phyloP scores from a whole-genome alignment of 2,329 filamentous ascomycete species.

The Aureobasidium zeae region DNA sequence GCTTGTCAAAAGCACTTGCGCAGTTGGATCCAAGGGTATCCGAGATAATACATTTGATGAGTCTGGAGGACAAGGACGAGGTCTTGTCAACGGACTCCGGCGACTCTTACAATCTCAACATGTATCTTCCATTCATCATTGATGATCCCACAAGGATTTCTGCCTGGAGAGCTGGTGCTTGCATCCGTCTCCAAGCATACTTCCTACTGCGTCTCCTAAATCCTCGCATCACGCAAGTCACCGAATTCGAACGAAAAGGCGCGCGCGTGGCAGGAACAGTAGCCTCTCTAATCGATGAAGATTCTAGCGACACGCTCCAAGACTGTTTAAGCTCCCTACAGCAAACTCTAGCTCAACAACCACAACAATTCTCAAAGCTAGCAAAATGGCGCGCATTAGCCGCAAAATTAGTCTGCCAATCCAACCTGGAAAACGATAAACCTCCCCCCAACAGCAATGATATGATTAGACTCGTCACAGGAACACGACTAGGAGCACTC shows the following conservation, averaged over 20 bases:
- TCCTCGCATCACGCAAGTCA: slow-evolving; percentile 19
- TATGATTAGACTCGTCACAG: slow-evolving; percentile 14
- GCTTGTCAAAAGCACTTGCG: slow-evolving; percentile 16
- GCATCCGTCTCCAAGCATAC: slow-evolving; percentile 33
- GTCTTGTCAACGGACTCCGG: slow-evolving; percentile 2
- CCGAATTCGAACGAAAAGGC: slow-evolving; percentile 34
- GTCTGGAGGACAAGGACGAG: slow-evolving; percentile 21
- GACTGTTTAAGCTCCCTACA: not conserved
- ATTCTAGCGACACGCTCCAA: not conserved
- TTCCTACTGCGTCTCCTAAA: slow-evolving; percentile 25
- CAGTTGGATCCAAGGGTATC: slow-evolving; percentile 42
- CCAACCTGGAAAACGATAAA: slow-evolving; percentile 14
- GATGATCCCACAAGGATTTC: slow-evolving; percentile 37
- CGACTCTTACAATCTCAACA: slow-evolving; percentile 27
- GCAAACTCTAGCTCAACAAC: not conserved
- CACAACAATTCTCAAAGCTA: not conserved
- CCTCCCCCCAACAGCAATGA: slow-evolving; percentile 10
- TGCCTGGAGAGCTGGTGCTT: slow-evolving; percentile 34
- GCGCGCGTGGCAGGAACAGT: slow-evolving; percentile 18
- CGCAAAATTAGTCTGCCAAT: slow-evolving; percentile 10
- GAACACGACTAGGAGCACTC: not conserved
- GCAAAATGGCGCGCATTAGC: slow-evolving; percentile 17
- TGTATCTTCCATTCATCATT: slow-evolving; percentile 58
- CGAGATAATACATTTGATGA: slow-evolving; percentile 42
- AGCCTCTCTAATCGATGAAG: slow-evolving; percentile 1